These are phyloP conservation scores for Fusarium beomiforme DNA, from an alignment of 2,329 filamentous ascomycete species.

Conservation along the genomic window DNA sequence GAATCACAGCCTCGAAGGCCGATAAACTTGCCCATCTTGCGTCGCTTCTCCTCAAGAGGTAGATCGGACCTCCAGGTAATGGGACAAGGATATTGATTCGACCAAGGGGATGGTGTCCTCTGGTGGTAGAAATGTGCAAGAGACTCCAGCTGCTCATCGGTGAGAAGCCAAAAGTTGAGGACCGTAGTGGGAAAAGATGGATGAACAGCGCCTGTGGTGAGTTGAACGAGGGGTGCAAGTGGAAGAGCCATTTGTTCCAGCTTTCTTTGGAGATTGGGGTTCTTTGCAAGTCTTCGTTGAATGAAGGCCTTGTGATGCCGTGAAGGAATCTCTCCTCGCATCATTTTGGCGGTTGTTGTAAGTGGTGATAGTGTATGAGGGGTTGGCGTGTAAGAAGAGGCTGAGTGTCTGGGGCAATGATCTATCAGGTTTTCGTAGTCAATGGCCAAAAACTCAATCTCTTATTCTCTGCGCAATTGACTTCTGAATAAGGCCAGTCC, in stretches of 20 bases:
- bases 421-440: background rate
- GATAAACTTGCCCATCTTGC: slow-evolving; percentile 79
- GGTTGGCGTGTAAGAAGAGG: background rate
- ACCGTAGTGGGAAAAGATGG: slow-evolving; percentile 72
- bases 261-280: slow-evolving; percentile 67
- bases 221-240: slow-evolving; percentile 73
- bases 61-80: slow-evolving; percentile 68
- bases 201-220: slow-evolving; percentile 70
- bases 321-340: slow-evolving; percentile 47
- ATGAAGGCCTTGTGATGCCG: slow-evolving; percentile 46
- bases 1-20: slow-evolving; percentile 69
- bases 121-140: slow-evolving; percentile 81
- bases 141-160: slow-evolving; percentile 73
- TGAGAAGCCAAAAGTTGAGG: slow-evolving; percentile 79
- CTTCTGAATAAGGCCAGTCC: slow-evolving; percentile 13
- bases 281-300: slow-evolving; percentile 51
- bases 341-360: slow-evolving; percentile 42
- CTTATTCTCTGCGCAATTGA: background rate
- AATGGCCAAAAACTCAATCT: background rate
- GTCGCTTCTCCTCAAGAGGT: slow-evolving; percentile 72
- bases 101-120: slow-evolving; percentile 64
- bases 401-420: background rate
- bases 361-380: background rate
- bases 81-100: slow-evolving; percentile 72
- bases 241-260: slow-evolving; percentile 72